phyloP scores from a whole-genome alignment of 2,329 filamentous ascomycete genomes.

The Aaosphaeria pasadenensis region DNA sequence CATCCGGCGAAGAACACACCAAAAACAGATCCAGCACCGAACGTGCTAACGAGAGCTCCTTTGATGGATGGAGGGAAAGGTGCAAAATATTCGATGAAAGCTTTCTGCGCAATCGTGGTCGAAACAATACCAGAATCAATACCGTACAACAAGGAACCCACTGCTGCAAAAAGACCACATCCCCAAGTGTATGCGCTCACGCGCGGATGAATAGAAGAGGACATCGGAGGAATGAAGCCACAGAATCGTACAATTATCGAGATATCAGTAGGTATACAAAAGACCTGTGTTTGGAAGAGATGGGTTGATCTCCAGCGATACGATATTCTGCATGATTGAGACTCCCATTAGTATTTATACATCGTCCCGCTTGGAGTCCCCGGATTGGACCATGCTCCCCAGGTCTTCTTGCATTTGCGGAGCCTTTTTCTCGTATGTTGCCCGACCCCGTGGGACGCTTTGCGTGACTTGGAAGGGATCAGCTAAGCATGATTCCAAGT shows the following conservation, averaged over 20 bases:
- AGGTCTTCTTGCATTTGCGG: too few species aligned
- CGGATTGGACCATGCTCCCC: too few species aligned
- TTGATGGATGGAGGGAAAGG: conserved; percentile 5
- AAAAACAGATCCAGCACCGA: conserved; percentile 6
- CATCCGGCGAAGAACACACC: conserved; percentile 8
- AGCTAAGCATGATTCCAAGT: too few species aligned
- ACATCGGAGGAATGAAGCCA: not conserved
- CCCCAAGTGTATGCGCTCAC: conserved; percentile 6
- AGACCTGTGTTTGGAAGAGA: too few species aligned
- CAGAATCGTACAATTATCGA: not conserved
- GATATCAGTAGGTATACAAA: too few species aligned
- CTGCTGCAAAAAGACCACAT: conserved; percentile 5
- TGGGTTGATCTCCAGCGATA: too few species aligned
- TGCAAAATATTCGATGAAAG: conserved; percentile 6
- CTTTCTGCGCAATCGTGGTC: conserved; percentile 6
- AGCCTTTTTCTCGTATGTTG: too few species aligned
- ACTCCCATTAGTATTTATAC: not conserved
- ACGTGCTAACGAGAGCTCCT: conserved; percentile 5
- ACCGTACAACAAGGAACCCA: conserved; percentile 2
- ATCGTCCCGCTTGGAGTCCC: not conserved
- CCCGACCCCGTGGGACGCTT: too few species aligned
- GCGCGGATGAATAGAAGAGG: not conserved
- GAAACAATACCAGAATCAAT: conserved; percentile 10
- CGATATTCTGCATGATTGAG: too few species aligned
- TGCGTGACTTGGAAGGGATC: too few species aligned